Base-by-base conservation (phyloP, 805 yeast genomes). In the Candida namnaoensis region DNA sequence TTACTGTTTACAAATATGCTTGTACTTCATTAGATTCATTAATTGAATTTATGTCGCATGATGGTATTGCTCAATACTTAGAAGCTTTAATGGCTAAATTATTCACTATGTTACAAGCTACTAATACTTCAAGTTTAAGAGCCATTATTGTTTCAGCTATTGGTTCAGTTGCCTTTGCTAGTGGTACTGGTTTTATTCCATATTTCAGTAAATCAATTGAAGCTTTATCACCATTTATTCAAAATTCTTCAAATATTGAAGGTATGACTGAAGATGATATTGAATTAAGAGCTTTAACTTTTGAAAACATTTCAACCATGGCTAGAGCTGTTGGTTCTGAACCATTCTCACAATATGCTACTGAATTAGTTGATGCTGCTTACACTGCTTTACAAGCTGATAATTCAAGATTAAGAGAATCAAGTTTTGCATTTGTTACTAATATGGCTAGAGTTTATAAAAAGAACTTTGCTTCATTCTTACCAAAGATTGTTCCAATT, bases 311-410 rank as follows among this genome's bases (percentile, higher is more conserved):
- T 50, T 85, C 96, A 37, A 83, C 96, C 13, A 81, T 93, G 84
- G 97, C 95, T 42, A 78, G 90, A 62, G 97, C 99, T 43, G 97
- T 93, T 45, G 96, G 97, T 48, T 83, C 93, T 42, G 91, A 83
- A 53, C 71, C 88, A 0, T 93, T 93, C 67, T 77, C 86, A 35
- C 78, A 84, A 37, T 88, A 76, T 60, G 96, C 96, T 40, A 80
- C 81, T 58, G 91, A 95, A 25, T 74, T 90, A 60, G 86, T 88
- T 51, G 84, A 85, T 58, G 87, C 96, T 45, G 90, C 96, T 27
- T 83, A 87, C 58, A 71, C 71, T 44, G 81, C 95, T 42, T 74
- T 91, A 51, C 73, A 77, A 50, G 78, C 91, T 32, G 84, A 82
- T 42, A 81, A 82, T 60, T 76, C 90, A 36, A 77, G 96, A 68